Evolutionary conservation across 441 rosid species (phyloP), one percentile per base, ranked within the genome.

Genomic region (Metrosideros polymorpha): DNA sequence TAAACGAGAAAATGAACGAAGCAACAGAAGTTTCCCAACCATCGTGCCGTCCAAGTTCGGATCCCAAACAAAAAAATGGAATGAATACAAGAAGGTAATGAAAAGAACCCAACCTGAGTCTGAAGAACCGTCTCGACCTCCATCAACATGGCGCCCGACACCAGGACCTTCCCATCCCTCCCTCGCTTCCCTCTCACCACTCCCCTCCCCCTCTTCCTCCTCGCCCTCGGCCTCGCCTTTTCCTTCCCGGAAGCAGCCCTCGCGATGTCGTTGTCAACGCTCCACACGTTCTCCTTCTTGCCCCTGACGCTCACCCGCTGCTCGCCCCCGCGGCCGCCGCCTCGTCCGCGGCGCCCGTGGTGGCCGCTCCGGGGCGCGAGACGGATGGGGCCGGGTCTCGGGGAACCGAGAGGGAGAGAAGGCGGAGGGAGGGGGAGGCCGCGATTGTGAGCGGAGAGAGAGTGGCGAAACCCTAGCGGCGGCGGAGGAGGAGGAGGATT

Each of bases 61-160:
- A 19, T 63, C 76, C 4, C 76, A 4, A 43, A 43, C 5, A 39
- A 17, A 75, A 71, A 42, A 71, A 85, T 0, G 27, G 12, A 45
- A 45, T 2, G 50, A 76, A 19, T 10, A 19, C 35, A 19, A 29
- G 12, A 50, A 7, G 30, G 56, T 12, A 35, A 35, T 24, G 29
- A 17, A 52, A 6, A 52, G 45, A 63, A 63, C 45, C 55, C 19
- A 75, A 95, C 98, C 97, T 95, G 98, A 45, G 98, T 94, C 90
- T 97, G 99, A 84, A 96, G 99, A 85, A 97, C 91, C 87, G 96
- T 94, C 83, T 96, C 99, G 71, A 88, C 89, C 87, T 96, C 98
- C 89, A 93, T 91, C 42, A 94, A 86, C 98, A 96, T 94, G 76
- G 96, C 85, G 52, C 93, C 95, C 4, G 99, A 92, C 84, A 94